phyloP scores from a whole-genome alignment of 495 filamentous ascomycete genomes.

The Neurospora hispaniola region DNA sequence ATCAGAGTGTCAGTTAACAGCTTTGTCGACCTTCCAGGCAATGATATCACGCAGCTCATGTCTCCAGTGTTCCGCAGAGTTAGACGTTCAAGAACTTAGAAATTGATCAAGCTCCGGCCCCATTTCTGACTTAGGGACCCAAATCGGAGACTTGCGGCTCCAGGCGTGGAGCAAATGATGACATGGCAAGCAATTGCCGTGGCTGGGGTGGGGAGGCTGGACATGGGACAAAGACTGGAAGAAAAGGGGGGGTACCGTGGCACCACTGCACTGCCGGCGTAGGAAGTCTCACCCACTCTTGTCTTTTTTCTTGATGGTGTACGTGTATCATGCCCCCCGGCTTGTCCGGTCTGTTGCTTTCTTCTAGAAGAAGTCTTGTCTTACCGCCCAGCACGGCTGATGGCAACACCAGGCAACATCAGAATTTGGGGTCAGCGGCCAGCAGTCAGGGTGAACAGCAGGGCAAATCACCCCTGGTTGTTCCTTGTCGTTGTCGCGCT shows the following conservation, averaged over 20 bases:
- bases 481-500: neutral
- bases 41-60: neutral
- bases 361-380: neutral
- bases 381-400: too few species aligned
- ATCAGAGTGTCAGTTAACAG: neutral
- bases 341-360: neutral
- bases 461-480: neutral
- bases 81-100: too few species aligned
- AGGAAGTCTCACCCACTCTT: too few species aligned
- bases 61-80: neutral
- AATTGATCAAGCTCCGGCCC: too few species aligned
- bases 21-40: neutral
- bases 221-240: neutral
- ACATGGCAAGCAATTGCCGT: neutral
- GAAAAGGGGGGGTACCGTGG: neutral
- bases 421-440: neutral
- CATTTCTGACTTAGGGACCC: neutral
- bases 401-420: too few species aligned
- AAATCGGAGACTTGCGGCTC: neutral
- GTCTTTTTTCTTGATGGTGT: too few species aligned
- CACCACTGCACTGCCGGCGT: too few species aligned
- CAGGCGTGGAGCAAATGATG: neutral
- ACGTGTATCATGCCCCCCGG: too few species aligned
- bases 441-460: neutral
- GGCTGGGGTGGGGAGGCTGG: neutral